phyloP scores from a whole-genome alignment of 2,329 filamentous ascomycete species.

The Diplodia intermedia region DNA sequence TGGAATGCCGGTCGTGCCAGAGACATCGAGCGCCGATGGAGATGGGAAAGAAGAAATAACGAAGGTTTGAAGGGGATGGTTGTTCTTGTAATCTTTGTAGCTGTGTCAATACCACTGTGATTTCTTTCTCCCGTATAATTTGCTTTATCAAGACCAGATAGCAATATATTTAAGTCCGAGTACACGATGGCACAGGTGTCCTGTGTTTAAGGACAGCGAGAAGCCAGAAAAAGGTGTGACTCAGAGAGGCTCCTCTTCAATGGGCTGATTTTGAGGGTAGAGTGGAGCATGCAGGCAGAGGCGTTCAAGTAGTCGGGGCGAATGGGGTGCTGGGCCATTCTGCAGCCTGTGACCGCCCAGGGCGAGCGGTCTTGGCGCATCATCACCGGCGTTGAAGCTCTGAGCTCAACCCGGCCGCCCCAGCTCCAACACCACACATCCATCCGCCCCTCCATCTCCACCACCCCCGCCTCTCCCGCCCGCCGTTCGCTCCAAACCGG shows the following conservation, averaged over 20 bases:
- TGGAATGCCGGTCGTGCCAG: constrained; percentile 41
- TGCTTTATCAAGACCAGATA: neutral
- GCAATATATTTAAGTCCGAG: neutral
- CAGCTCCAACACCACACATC: constrained; percentile 29
- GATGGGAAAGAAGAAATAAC: constrained; percentile 9
- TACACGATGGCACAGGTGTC: neutral
- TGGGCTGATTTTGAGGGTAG: neutral
- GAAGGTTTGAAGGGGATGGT: neutral
- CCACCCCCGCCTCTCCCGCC: constrained; percentile 6
- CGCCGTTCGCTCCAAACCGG: neutral
- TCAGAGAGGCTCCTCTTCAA: neutral
- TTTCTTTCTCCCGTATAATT: neutral
- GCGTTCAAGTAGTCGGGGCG: neutral
- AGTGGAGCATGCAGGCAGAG: neutral
- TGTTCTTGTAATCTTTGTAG: constrained; percentile 7
- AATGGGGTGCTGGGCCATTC: constrained; percentile 16
- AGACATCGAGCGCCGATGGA: constrained; percentile 33
- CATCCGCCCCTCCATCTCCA: constrained; percentile 10
- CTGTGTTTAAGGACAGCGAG: neutral
- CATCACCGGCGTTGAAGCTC: constrained; percentile 29
- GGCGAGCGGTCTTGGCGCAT: constrained; percentile 23
- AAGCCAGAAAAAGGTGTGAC: neutral
- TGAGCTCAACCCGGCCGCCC: constrained; percentile 24
- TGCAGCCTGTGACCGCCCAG: constrained; percentile 26
- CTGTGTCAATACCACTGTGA: constrained; percentile 9